Percentiles rank a stretch among this genome's conserved stretches.
Conservation (phyloP, 306 rosid species). For the Boehmeria nivea region DNA sequence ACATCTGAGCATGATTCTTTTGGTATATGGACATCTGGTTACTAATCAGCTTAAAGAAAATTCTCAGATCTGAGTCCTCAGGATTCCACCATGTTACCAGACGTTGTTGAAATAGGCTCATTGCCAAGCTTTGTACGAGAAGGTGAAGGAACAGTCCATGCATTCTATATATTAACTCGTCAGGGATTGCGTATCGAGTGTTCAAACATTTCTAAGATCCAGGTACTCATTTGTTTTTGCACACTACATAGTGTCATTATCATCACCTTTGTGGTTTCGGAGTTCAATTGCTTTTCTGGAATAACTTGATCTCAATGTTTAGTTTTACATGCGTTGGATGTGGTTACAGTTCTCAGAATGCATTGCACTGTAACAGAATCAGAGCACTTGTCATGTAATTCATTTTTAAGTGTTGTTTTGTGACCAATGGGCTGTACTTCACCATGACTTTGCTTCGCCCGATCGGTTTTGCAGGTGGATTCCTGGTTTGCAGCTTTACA, state of each 20-base stretch:
- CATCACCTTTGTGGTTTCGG: neutral
- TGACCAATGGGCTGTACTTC: neutral
- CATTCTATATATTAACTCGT: slow-evolving; percentile 62
- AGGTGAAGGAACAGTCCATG: slow-evolving; percentile 48
- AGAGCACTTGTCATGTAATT: neutral
- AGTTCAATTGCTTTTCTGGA: too few relatives aligned
- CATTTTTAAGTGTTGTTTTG: neutral
- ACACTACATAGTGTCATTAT: neutral
- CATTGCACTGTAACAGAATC: too few relatives aligned
- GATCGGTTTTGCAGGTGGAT: slow-evolving; percentile 46
- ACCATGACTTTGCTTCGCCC: neutral
- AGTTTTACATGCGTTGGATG: too few relatives aligned
- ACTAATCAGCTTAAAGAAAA: slow-evolving; percentile 4
- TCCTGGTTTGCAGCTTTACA: slow-evolving; percentile 66
- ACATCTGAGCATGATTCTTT: neutral
- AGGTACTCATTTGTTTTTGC: slow-evolving; percentile 39
- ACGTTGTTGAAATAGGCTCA: slow-evolving; percentile 56
- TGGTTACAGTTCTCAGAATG: too few relatives aligned
- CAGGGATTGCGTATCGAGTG: slow-evolving; percentile 83
- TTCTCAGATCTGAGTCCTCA: slow-evolving; percentile 56
- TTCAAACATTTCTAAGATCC: slow-evolving; percentile 63
- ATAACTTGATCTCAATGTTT: too few relatives aligned
- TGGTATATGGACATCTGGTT: neutral
- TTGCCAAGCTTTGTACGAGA: slow-evolving; percentile 65
- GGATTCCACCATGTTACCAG: slow-evolving; percentile 58